These are phyloP conservation scores for Populus hybrid DNA, from an alignment of 441 rosid species.

Conservation along the genomic window DNA sequence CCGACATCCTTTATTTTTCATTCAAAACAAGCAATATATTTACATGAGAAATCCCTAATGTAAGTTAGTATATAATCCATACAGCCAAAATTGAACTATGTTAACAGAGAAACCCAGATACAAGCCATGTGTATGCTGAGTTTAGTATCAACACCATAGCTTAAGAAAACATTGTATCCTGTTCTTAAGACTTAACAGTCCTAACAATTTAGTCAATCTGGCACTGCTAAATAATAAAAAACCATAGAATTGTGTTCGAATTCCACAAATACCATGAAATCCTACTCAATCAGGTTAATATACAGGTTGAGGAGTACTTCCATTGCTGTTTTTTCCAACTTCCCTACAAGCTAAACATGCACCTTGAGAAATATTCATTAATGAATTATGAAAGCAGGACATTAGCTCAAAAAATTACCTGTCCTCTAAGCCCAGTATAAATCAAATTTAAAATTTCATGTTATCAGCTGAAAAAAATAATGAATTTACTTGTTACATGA, in stretches of 20 bases:
- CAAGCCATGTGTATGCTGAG: not conserved
- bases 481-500: not conserved
- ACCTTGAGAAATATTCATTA: not conserved
- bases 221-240: not conserved
- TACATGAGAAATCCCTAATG: not conserved
- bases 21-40: not conserved
- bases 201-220: not conserved
- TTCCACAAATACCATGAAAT: not conserved
- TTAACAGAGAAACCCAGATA: not conserved
- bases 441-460: not conserved
- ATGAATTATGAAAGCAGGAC: not conserved
- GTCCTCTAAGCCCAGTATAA: not conserved
- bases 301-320: not conserved
- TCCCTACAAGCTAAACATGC: not conserved
- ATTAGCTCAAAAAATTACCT: not conserved
- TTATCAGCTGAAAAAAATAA: not conserved
- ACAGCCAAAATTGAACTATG: not conserved
- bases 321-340: not conserved
- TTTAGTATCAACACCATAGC: not conserved
- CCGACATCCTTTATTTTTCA: not conserved
- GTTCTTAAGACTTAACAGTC: not conserved
- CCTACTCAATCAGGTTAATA: not conserved
- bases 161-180: not conserved
- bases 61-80: not conserved
- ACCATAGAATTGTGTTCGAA: not conserved